Conservation (phyloP, 1,284 basidiomycete genomes). For the Laetiporus sulphureus region DNA sequence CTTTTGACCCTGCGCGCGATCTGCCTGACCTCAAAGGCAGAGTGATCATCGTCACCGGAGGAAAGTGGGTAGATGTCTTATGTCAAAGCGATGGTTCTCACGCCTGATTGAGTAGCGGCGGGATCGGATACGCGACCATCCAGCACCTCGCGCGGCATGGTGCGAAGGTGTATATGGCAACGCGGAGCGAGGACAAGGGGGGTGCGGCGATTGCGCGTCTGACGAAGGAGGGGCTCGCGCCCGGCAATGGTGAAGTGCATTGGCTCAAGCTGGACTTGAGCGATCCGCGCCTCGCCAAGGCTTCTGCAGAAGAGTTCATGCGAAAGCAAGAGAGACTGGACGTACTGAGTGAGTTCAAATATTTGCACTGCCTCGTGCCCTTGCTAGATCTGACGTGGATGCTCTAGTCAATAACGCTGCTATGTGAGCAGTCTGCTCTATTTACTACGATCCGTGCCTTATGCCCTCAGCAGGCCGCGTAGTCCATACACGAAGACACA, state of each 20-base stretch:
- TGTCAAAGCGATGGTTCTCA: too few relatives aligned
- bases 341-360: slow-evolving; percentile 27
- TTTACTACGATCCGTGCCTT: too few relatives aligned
- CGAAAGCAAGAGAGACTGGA: slow-evolving; percentile 41
- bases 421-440: slow-evolving; percentile 25
- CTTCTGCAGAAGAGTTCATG: slow-evolving; percentile 40
- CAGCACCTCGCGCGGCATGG: slow-evolving; percentile 33
- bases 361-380: too few relatives aligned
- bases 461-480: slow-evolving; percentile 23
- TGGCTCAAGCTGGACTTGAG: slow-evolving; percentile 43
- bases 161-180: too few relatives aligned
- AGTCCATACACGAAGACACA: slow-evolving; percentile 22
- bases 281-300: slow-evolving; percentile 36
- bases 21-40: slow-evolving; percentile 32
- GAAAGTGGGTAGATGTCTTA: slow-evolving; percentile 35
- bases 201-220: slow-evolving; percentile 32
- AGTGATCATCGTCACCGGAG: slow-evolving; percentile 36
- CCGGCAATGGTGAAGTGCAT: slow-evolving; percentile 31
- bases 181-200: slow-evolving; percentile 33
- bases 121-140: slow-evolving; percentile 36
- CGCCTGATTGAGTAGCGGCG: slow-evolving; percentile 18
- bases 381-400: too few relatives aligned
- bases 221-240: slow-evolving; percentile 25
- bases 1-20: slow-evolving; percentile 24
- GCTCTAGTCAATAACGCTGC: slow-evolving; percentile 53